Conservation (phyloP, 164 flowering plant species). For the Echeveria elegans region DNA sequence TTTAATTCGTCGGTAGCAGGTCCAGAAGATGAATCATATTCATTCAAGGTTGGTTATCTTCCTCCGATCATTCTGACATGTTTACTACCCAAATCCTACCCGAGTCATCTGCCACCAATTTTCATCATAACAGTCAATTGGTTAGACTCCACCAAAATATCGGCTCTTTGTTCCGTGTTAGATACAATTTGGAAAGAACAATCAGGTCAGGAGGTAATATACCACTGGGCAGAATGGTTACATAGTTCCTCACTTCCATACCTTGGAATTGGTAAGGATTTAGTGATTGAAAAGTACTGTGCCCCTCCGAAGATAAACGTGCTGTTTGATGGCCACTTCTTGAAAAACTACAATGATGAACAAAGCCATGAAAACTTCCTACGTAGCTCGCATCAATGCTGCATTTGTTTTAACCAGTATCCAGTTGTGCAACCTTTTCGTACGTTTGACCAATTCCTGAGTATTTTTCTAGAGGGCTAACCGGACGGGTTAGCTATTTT, state of each 20-base stretch:
- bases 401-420: conserved; percentile 71
- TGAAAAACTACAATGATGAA: conserved; percentile 62
- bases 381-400: conserved; percentile 54
- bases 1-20: conserved; percentile 7
- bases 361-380: conserved; percentile 46
- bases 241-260: conserved; percentile 48
- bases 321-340: conserved; percentile 58
- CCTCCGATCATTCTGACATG: conserved; percentile 76
- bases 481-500: conserved; percentile 8
- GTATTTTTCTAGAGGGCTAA: background rate
- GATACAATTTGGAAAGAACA: conserved; percentile 55
- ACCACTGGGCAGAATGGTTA: conserved; percentile 86
- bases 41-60: conserved; percentile 53
- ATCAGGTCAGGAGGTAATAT: conserved; percentile 47
- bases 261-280: conserved; percentile 37
- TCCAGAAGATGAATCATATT: conserved; percentile 39
- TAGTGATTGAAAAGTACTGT: conserved; percentile 32
- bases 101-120: conserved; percentile 63
- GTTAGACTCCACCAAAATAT: conserved; percentile 54
- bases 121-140: conserved; percentile 61
- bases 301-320: conserved; percentile 37
- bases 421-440: conserved; percentile 40
- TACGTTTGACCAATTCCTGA: background rate
- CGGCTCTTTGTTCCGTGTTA: conserved; percentile 48
- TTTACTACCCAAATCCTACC: conserved; percentile 70